phyloP scores from a whole-genome alignment of 1,284 basidiomycete genomes.

The Blastosporella zonata region DNA sequence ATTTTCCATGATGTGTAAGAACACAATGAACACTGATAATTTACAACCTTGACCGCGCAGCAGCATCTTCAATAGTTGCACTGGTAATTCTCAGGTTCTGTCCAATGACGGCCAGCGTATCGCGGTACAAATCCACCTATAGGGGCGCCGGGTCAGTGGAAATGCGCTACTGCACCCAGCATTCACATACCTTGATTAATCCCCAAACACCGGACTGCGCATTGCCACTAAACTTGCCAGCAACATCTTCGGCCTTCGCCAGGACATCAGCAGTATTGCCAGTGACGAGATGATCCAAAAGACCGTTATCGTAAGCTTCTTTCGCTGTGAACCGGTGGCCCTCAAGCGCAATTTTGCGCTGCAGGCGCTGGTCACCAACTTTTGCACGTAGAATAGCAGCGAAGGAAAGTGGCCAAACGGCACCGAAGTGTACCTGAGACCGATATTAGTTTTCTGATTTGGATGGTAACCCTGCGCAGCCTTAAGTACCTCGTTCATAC shows the following conservation, averaged over 20 bases:
- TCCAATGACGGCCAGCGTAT: constrained; percentile 39
- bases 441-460: neutral
- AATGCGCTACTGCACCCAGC: neutral
- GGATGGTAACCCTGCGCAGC: neutral
- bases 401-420: constrained; percentile 75
- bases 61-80: constrained; percentile 37
- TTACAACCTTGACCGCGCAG: constrained; percentile 42
- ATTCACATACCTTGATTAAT: constrained; percentile 49
- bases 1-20: neutral
- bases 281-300: constrained; percentile 72
- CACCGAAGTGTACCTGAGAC: constrained; percentile 76
- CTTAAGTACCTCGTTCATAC: constrained; percentile 92
- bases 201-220: constrained; percentile 64
- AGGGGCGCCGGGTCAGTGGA: constrained; percentile 6
- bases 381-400: constrained; percentile 67
- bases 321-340: constrained; percentile 79
- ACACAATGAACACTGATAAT: neutral
- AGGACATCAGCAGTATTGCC: constrained; percentile 60
- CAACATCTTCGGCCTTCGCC: constrained; percentile 56
- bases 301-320: constrained; percentile 66
- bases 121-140: constrained; percentile 43
- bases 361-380: constrained; percentile 55
- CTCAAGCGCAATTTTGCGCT: constrained; percentile 79
- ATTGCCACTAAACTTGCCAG: constrained; percentile 44
- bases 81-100: constrained; percentile 35